Conservation (phyloP, 768 basidiomycete species). For the Boletus tomentosulus region DNA sequence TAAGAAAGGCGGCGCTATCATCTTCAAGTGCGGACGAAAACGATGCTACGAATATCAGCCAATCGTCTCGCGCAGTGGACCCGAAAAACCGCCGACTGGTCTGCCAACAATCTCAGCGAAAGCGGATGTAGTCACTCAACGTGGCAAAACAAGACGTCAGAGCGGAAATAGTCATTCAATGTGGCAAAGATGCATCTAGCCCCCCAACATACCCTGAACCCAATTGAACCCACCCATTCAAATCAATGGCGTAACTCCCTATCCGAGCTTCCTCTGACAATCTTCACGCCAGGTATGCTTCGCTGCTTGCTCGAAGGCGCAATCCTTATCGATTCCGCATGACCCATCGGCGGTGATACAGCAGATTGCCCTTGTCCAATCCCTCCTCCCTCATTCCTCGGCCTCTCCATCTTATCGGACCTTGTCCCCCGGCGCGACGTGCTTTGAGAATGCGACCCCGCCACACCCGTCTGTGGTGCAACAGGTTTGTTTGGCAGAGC, state of each 20-base stretch:
- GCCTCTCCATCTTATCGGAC: background rate
- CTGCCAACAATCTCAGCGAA: too few species aligned
- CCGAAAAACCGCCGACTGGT: too few species aligned
- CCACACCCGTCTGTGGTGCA: background rate
- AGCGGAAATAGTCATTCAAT: background rate
- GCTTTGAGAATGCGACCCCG: constrained; percentile 1
- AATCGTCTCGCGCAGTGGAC: too few species aligned
- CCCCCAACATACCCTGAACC: constrained; percentile 3
- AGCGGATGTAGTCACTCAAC: too few species aligned
- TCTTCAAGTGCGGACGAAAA: background rate
- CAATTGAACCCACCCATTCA: constrained; percentile 1
- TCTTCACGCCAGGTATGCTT: constrained; percentile 33
- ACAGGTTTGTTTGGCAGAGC: constrained; percentile 22
- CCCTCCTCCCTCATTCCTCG: constrained; percentile 1
- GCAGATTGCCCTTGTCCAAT: background rate
- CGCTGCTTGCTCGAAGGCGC: constrained; percentile 21
- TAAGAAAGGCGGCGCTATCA: background rate
- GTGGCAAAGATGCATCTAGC: background rate
- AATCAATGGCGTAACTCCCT: constrained; percentile 11
- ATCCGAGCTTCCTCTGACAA: constrained; percentile 21
- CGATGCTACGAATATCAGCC: too few species aligned
- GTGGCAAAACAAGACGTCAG: too few species aligned
- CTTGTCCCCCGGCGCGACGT: background rate
- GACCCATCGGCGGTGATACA: background rate
- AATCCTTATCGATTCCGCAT: constrained; percentile 9